Percentiles rank a stretch among this genome's conserved stretches.
Evolutionary conservation across 176 grass and related monocot species (phyloP).

Genomic region (Puya raimondii): DNA sequence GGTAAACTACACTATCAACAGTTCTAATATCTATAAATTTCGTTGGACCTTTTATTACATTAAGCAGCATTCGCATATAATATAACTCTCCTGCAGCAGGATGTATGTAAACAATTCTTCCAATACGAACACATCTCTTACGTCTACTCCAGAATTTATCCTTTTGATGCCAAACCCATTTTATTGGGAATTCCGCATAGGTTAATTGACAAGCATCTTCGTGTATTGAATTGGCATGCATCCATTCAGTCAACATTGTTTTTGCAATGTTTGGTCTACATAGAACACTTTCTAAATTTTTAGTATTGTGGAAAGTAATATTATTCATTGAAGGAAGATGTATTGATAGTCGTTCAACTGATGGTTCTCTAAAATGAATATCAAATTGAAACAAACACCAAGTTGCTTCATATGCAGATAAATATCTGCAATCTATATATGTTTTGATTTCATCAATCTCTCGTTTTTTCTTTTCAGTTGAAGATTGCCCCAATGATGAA

Average conservation of each 20-base stretch:
- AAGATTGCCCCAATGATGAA: too few relatives aligned
- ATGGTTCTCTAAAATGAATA: too few relatives aligned
- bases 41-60: not conserved
- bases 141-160: conserved; percentile 2
- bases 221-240: not conserved
- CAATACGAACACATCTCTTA: not conserved
- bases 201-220: conserved; percentile 2
- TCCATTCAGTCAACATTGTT: conserved; percentile 8
- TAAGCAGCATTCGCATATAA: conserved; percentile 8
- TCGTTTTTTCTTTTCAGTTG: too few relatives aligned
- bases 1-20: not conserved
- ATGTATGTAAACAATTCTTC: not conserved
- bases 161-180: conserved; percentile 9
- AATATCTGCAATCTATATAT: too few relatives aligned
- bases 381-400: too few relatives aligned
- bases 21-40: conserved; percentile 4
- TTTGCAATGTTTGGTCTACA: not conserved
- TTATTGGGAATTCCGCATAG: conserved; percentile 6
- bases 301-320: too few relatives aligned
- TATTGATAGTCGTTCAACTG: too few relatives aligned
- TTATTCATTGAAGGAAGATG: too few relatives aligned
- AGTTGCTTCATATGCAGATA: too few relatives aligned
- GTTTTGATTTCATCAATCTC: too few relatives aligned
- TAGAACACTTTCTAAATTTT: too few relatives aligned
- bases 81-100: not conserved